Evolutionary conservation across 2,329 filamentous ascomycete genomes (phyloP), one percentile per base, ranked within the genome.

Genomic region (Phoma herbarum): DNA sequence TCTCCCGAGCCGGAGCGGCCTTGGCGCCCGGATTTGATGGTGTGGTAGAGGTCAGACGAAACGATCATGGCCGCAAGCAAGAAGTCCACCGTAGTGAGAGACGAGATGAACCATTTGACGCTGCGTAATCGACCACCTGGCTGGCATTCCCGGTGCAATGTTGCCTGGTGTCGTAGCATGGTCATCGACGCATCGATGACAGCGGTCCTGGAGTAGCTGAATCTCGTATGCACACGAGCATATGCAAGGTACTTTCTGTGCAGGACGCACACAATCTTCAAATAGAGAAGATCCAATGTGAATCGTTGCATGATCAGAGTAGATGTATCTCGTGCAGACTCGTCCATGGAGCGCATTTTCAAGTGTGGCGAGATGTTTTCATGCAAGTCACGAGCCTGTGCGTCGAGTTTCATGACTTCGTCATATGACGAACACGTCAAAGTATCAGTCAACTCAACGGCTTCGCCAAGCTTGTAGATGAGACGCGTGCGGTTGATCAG

Each of bases 101-200:
- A 90, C 31, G 87, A 89, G 56, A 96, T 88, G 70, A 90, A 92
- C 86, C 90, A 94, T 67, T 88, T 88, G 71, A 93, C 86, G 25
- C 86, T 87, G 28, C 88, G 84, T 52, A 97, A 77, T 25, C 90
- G 85, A 22, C 92, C 91, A 43, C 85, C 86, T 1, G 87, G 85
- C 65, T 90, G 86, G 3, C 89, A 89, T 75, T 97, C 93, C 26
- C 85, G 81, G 71, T 94, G 85, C 14, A 97, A 82, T 16, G 89
- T 90, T 31, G 86, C 84, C 71, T 98, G 88, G 66, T 94, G 91
- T 23, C 85, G 83, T 39, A 99, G 82, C 46, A 96, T 88, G 64
- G 90, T 88, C 82, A 97, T 84, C 0, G 93, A 92, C 1, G 93
- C 91, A 69, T 97, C 92, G 39, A 98, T 89, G 63, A 92, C 95